phyloP scores from a whole-genome alignment of 495 filamentous ascomycete species.

The Tuber borchii region DNA sequence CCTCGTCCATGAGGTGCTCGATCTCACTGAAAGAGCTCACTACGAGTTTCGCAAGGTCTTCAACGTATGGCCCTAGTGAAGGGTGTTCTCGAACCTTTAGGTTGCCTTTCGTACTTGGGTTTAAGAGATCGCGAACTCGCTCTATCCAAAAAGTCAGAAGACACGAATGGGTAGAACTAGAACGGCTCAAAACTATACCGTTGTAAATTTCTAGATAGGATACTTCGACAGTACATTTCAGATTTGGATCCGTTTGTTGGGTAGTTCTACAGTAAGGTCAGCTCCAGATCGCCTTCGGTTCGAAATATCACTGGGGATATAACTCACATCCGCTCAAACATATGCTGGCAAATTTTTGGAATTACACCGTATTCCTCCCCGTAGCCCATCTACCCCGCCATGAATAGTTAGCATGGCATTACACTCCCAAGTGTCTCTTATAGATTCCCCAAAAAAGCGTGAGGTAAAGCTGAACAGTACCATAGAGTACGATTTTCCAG shows the following conservation, averaged over 20 bases:
- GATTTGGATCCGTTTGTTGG: constrained; percentile 68
- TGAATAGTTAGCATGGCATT: constrained; percentile 24
- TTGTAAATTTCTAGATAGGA: constrained; percentile 99
- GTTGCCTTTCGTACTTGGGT: constrained; percentile 93
- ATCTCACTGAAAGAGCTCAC: constrained; percentile 95
- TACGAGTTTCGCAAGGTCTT: constrained; percentile 94
- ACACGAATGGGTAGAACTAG: not conserved
- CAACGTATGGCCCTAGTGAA: constrained; percentile 93
- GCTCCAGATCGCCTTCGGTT: constrained; percentile 3
- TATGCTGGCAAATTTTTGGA: constrained; percentile 93
- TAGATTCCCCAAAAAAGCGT: not conserved
- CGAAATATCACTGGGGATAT: not conserved
- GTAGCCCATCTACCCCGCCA: constrained; percentile 69
- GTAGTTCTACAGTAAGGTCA: constrained; percentile 41
- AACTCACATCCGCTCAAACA: constrained; percentile 76
- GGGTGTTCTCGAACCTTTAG: constrained; percentile 96
- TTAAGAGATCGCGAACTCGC: constrained; percentile 89
- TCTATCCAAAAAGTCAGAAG: constrained; percentile 46
- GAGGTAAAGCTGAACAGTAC: constrained; percentile 20
- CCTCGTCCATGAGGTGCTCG: constrained; percentile 97
- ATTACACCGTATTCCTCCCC: constrained; percentile 95
- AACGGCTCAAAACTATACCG: constrained; percentile 19
- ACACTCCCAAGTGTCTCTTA: not conserved
- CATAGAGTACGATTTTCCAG: constrained; percentile 98
- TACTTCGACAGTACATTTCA: constrained; percentile 90